These are phyloP conservation scores for Lipomyces starkeyi DNA, from an alignment of 805 yeast genomes.

Conservation along the genomic window DNA sequence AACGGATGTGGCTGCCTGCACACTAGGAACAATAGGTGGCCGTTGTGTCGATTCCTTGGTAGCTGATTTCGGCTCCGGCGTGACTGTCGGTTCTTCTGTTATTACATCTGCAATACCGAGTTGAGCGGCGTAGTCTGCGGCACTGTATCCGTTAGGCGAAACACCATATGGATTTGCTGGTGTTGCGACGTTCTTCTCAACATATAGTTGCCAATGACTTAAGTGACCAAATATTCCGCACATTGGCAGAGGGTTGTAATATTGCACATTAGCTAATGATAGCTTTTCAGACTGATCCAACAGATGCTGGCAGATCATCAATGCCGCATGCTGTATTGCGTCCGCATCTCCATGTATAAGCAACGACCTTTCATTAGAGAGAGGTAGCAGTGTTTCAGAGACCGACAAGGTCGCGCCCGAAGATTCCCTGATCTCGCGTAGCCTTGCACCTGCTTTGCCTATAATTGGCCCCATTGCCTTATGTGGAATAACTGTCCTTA, in stretches of 20 bases:
- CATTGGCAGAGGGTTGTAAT: slow-evolving; percentile 29
- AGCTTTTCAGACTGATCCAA: slow-evolving; percentile 21
- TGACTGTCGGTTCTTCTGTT: slow-evolving; percentile 9
- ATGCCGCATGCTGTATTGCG: slow-evolving; percentile 14
- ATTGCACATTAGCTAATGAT: slow-evolving; percentile 17
- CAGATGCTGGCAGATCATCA: slow-evolving; percentile 12
- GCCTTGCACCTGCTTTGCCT: slow-evolving; percentile 21
- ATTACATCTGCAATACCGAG: slow-evolving; percentile 8
- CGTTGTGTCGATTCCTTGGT: not conserved
- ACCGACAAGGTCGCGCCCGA: slow-evolving; percentile 22
- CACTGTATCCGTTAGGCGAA: slow-evolving; percentile 29
- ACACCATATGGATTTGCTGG: slow-evolving; percentile 36
- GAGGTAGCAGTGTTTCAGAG: slow-evolving; percentile 32
- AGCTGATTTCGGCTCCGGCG: not conserved
- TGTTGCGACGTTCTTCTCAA: slow-evolving; percentile 30
- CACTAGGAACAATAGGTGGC: slow-evolving; percentile 20
- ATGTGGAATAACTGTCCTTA: slow-evolving; percentile 30
- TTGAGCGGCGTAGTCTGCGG: slow-evolving; percentile 29
- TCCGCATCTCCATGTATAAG: slow-evolving; percentile 21
- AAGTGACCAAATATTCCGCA: slow-evolving; percentile 28
- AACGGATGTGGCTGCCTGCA: slow-evolving; percentile 18
- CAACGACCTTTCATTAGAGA: slow-evolving; percentile 33
- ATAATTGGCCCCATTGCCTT: slow-evolving; percentile 26
- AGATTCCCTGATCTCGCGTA: slow-evolving; percentile 19
- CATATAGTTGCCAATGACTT: slow-evolving; percentile 19